Percentiles rank a stretch among this genome's conserved stretches.
These are phyloP conservation scores for Lentinula edodes DNA, from an alignment of 768 basidiomycete genomes.

Conservation along the genomic window DNA sequence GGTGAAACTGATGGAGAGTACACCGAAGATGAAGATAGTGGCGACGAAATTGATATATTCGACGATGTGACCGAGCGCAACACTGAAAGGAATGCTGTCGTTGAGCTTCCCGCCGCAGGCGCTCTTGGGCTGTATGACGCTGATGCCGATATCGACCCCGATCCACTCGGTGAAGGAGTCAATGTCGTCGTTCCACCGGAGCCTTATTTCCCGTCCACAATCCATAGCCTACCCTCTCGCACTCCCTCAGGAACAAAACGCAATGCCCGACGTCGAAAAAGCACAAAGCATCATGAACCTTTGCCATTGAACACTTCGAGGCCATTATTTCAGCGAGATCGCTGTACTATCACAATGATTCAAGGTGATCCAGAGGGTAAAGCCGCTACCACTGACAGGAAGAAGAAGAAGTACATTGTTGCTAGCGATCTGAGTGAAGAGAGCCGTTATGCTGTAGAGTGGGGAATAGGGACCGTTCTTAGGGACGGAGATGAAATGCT, in stretches of 20 bases:
- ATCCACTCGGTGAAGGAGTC: slow-evolving; percentile 88
- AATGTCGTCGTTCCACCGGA: slow-evolving; percentile 83
- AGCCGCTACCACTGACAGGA: slow-evolving; percentile 34
- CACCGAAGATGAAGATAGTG: slow-evolving; percentile 54
- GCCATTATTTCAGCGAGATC: slow-evolving; percentile 83
- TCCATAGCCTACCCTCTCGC: slow-evolving; percentile 35
- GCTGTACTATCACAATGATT: slow-evolving; percentile 84
- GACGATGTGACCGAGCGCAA: slow-evolving; percentile 84
- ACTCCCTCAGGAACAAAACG: slow-evolving; percentile 31
- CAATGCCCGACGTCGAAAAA: slow-evolving; percentile 53
- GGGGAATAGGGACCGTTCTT: slow-evolving; percentile 95
- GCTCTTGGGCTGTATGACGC: slow-evolving; percentile 23
- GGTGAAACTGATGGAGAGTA: slow-evolving; percentile 50
- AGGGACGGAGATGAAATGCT: slow-evolving; percentile 93
- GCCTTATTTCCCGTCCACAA: slow-evolving; percentile 74
- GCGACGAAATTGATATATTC: slow-evolving; percentile 54
- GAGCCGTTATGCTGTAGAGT: slow-evolving; percentile 91
- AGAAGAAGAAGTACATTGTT: slow-evolving; percentile 74
- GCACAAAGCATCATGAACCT: slow-evolving; percentile 55
- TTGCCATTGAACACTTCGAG: slow-evolving; percentile 64
- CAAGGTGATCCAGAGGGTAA: slow-evolving; percentile 76
- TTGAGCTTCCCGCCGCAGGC: slow-evolving; percentile 25
- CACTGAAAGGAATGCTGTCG: slow-evolving; percentile 76
- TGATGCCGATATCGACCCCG: slow-evolving; percentile 61
- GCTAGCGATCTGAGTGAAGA: slow-evolving; percentile 96